Conservation (phyloP, 2,329 filamentous ascomycete species). For the Calonectria crousiana region DNA sequence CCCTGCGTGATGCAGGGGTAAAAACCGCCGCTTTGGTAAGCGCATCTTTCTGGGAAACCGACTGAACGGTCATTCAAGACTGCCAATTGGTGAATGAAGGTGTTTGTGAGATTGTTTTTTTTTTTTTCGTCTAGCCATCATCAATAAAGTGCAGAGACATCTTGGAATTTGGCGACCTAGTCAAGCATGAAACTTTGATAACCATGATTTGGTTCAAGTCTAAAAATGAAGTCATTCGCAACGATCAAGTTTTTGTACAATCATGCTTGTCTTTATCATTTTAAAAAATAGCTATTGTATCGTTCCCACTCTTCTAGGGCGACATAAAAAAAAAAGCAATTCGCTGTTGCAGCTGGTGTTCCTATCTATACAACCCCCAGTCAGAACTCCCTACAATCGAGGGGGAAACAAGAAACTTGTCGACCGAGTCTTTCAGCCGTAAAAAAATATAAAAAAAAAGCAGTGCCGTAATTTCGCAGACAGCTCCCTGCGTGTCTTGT, state of each 20-base stretch:
- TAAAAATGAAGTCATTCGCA: background rate
- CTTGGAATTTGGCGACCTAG: background rate
- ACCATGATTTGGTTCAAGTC: background rate
- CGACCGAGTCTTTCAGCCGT: background rate
- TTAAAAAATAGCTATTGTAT: background rate
- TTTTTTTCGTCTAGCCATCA: background rate
- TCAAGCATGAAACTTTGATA: too few relatives aligned
- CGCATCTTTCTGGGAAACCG: background rate
- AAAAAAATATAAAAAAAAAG: background rate
- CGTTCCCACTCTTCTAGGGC: background rate
- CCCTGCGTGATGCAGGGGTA: background rate
- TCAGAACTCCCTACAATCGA: background rate
- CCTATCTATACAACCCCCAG: background rate
- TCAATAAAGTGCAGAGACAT: background rate
- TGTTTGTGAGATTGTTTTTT: background rate
- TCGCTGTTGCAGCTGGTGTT: background rate
- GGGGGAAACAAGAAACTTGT: background rate
- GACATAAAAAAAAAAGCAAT: background rate
- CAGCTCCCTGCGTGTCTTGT: background rate
- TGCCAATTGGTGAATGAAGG: background rate
- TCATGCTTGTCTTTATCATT: background rate
- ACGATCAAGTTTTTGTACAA: background rate
- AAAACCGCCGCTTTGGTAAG: background rate
- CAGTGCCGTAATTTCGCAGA: background rate
- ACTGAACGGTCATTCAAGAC: background rate